Percentiles rank a stretch among this genome's conserved stretches.
Evolutionary conservation across 495 filamentous ascomycete species (phyloP).

Genomic region (Trichoderma reesei): DNA sequence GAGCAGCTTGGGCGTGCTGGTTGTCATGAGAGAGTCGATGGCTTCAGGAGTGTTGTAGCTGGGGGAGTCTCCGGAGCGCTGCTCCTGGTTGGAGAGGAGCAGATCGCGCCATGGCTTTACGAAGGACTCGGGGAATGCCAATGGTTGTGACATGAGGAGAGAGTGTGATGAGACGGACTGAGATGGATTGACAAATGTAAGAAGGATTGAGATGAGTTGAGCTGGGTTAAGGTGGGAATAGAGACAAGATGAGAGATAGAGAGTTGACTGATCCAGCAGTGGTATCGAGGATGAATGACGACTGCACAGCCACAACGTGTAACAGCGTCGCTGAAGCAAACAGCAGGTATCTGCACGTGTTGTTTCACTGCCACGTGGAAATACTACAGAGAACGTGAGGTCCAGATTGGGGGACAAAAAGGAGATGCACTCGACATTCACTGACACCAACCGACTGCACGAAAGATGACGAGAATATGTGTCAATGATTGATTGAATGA

Average conservation of each 20-base stretch:
- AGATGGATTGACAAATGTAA: neutral
- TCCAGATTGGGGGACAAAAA: neutral
- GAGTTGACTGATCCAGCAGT: too few species aligned
- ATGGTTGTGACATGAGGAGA: neutral
- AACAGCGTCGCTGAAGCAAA: too few species aligned
- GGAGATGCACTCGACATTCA: too few species aligned
- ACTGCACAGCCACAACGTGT: neutral
- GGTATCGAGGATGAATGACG: too few species aligned
- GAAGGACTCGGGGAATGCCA: constrained; percentile 9
- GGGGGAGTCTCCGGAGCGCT: constrained; percentile 18
- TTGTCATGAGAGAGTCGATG: constrained; percentile 30
- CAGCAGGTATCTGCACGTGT: too few species aligned
- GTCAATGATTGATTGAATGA: neutral
- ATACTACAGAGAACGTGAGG: neutral
- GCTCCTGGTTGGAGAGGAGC: neutral
- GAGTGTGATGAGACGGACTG: neutral
- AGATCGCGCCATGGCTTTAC: constrained; percentile 9
- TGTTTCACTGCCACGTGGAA: too few species aligned
- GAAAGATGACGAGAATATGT: too few species aligned
- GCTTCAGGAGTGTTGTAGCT: constrained; percentile 24
- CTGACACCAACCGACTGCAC: too few species aligned
- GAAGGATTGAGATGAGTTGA: neutral
- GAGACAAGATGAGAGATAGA: neutral
- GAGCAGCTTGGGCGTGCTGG: constrained; percentile 37
- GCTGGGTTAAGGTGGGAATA: neutral